Percentiles rank a stretch among this genome's conserved stretches.
phyloP scores from a whole-genome alignment of 1,284 basidiomycete genomes.

The Somion occarium region DNA sequence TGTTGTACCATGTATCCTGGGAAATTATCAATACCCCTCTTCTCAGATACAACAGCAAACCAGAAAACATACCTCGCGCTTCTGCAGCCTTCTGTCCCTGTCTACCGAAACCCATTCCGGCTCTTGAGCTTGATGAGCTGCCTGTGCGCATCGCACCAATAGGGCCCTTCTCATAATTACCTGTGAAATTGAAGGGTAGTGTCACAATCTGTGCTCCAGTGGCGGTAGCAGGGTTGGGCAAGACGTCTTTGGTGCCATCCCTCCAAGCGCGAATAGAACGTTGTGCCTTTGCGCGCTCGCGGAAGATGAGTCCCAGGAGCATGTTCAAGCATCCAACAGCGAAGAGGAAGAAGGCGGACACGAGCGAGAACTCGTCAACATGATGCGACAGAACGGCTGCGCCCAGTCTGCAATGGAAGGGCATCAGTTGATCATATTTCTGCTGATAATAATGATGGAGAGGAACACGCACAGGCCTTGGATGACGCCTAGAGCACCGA shows the following conservation, averaged over 20 bases:
- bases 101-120: slow-evolving; percentile 70
- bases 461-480: slow-evolving; percentile 60
- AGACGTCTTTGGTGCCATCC: slow-evolving; percentile 45
- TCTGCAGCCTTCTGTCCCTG: slow-evolving; percentile 73
- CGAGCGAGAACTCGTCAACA: slow-evolving; percentile 75
- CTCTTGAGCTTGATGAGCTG: slow-evolving; percentile 28
- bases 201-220: slow-evolving; percentile 14
- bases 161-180: slow-evolving; percentile 23
- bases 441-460: neutral
- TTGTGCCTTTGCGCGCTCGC: slow-evolving; percentile 53
- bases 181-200: slow-evolving; percentile 30
- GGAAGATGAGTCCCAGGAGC: slow-evolving; percentile 70
- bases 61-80: slow-evolving; percentile 46
- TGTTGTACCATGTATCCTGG: slow-evolving; percentile 13
- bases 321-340: slow-evolving; percentile 81
- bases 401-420: slow-evolving; percentile 45
- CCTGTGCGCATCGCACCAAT: slow-evolving; percentile 25
- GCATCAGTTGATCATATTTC: slow-evolving; percentile 6
- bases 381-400: slow-evolving; percentile 80
- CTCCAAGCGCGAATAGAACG: slow-evolving; percentile 63
- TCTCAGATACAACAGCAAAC: neutral
- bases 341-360: slow-evolving; percentile 85
- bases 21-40: neutral
- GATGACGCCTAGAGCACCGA: slow-evolving; percentile 79
- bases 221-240: slow-evolving; percentile 40